phyloP scores from a whole-genome alignment of 2,329 filamentous ascomycete genomes.

The Trichophyton equinum region DNA sequence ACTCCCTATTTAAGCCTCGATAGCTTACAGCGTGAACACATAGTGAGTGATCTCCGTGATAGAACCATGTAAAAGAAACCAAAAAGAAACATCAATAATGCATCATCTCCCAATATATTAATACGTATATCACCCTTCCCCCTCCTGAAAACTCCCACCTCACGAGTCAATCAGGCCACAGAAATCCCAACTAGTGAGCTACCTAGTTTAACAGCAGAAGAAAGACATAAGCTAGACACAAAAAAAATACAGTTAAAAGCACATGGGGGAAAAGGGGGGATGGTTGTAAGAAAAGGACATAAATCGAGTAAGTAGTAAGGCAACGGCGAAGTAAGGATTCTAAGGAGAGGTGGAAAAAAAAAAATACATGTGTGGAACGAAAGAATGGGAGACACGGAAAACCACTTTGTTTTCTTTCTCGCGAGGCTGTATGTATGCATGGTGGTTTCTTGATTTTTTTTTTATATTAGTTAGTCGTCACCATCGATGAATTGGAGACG shows the following conservation, averaged over 20 bases:
- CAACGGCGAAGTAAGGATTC: background rate
- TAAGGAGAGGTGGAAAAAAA: background rate
- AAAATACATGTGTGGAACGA: background rate
- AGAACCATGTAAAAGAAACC: background rate
- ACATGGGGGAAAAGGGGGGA: background rate
- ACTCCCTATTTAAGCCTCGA: too few species aligned
- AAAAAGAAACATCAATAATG: background rate
- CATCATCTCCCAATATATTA: background rate
- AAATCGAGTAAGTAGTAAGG: background rate
- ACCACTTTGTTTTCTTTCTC: conserved; percentile 2
- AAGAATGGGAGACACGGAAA: background rate
- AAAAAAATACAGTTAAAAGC: background rate
- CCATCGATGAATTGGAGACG: conserved; percentile 18
- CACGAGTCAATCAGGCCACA: background rate
- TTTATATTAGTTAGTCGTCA: conserved; percentile 9
- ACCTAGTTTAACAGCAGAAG: background rate
- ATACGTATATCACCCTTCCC: background rate
- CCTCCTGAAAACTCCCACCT: background rate
- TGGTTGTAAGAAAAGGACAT: too few species aligned
- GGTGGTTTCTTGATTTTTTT: background rate
- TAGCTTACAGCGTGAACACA: background rate
- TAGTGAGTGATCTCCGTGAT: background rate
- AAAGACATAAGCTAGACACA: background rate
- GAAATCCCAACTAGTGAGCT: background rate
- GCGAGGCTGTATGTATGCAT: conserved; percentile 31